Evolutionary conservation across 108 stramenopile genomes (phyloP), one percentile per base, ranked within the genome.

Genomic region (Mayamaea pseudoterrestris): DNA sequence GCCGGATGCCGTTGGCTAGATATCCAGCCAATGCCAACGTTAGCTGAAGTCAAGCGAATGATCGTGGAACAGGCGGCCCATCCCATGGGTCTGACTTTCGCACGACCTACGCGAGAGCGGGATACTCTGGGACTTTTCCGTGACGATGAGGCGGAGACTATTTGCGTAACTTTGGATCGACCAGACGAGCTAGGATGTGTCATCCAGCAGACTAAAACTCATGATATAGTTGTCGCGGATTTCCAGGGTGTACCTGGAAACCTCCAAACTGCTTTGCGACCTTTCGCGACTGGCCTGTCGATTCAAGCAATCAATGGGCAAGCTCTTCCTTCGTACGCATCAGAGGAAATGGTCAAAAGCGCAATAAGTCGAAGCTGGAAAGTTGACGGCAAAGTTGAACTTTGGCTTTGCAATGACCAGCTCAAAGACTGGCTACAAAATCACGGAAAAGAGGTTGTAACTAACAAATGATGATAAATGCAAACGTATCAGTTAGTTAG

Each of bases 71-170:
- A 53, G 35, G 27, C 42, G 5, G 50, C 52, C n/a, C 82, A 80
- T 47, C 90, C 90, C 7, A 66, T 87, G 29, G 74, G 78, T 4
- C 55, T 92, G 51, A 78, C 77, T 6, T 92, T 92, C 76, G 84
- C 90, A 20, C 43, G 90, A 45, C 84, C 90, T 9, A 50, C 46
- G 22, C 20, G 53, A 30, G n/a, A n/a, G n/a, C n/a, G n/a, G n/a
- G n/a, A n/a, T n/a, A n/a, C n/a, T n/a, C n/a, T n/a, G 23, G 60
- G 32, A 29, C 40, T 27, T 2, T 59, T 80, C 18, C 53, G 64
- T 25, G 50, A 73, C 26, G 73, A 80, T 18, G 40, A 61, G 8
- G 72, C 80, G 0, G 56, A 78, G 30, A 85, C 78, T 7, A 72
- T 83, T 22, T 75, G 73, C 47, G 66, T 90, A 24, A 50, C 65